Evolutionary conservation across 768 basidiomycete genomes (phyloP).

Genomic region (Suillus weaverae): DNA sequence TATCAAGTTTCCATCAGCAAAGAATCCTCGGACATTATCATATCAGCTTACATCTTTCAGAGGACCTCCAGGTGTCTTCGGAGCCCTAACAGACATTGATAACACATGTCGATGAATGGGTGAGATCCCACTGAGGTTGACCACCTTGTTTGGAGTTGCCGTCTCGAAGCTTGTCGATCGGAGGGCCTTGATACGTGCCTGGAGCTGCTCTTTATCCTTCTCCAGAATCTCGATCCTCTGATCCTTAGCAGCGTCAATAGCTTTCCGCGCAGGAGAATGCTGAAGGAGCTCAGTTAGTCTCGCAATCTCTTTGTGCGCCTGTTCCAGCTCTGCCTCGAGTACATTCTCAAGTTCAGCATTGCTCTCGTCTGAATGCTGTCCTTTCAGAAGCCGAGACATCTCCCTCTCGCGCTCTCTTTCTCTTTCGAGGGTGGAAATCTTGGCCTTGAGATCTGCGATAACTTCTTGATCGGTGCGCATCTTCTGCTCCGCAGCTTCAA

Average conservation of each 20-base stretch:
- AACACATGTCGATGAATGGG: conserved; percentile 74
- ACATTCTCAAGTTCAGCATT: conserved; percentile 59
- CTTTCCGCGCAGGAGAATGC: conserved; percentile 74
- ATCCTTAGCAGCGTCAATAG: conserved; percentile 77
- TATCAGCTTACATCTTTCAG: conserved; percentile 63
- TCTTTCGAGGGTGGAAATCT: conserved; percentile 55
- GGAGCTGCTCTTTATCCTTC: conserved; percentile 71
- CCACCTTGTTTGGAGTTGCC: conserved; percentile 56
- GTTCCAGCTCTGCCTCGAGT: conserved; percentile 75
- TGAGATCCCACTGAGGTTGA: conserved; percentile 64
- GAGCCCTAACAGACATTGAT: conserved; percentile 64
- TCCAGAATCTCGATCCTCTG: conserved; percentile 74
- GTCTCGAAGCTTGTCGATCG: conserved; percentile 52
- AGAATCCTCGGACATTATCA: not conserved
- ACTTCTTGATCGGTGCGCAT: conserved; percentile 62
- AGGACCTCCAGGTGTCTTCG: conserved; percentile 79
- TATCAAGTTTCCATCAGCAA: conserved; percentile 29
- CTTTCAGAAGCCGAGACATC: conserved; percentile 19
- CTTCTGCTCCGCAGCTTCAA: conserved; percentile 72
- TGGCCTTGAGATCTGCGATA: conserved; percentile 50
- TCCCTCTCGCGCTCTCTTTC: conserved; percentile 45
- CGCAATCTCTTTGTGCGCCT: conserved; percentile 74
- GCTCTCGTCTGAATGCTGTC: conserved; percentile 29
- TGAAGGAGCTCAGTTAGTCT: conserved; percentile 63
- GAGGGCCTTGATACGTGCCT: conserved; percentile 65